Conservation (phyloP, 805 yeast species). For the Metschnikowia sp. region DNA sequence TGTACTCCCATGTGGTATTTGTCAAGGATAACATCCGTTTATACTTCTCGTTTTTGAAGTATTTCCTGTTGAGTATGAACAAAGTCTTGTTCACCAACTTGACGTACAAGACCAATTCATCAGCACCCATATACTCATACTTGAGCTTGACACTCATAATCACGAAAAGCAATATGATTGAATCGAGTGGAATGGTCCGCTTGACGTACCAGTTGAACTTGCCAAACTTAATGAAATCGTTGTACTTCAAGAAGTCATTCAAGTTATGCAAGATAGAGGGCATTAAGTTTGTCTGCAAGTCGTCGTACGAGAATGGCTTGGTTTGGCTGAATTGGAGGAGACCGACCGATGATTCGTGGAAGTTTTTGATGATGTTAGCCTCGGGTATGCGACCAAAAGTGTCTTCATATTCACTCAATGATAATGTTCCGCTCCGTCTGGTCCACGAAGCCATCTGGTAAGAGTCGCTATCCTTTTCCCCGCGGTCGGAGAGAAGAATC, state of each 20-base stretch:
- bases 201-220: slow-evolving; percentile 60
- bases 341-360: slow-evolving; percentile 36
- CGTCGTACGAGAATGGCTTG: slow-evolving; percentile 47
- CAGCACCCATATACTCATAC: slow-evolving; percentile 35
- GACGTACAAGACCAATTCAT: slow-evolving; percentile 36
- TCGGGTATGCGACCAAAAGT: slow-evolving; percentile 38
- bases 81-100: slow-evolving; percentile 41
- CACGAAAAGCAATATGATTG: slow-evolving; percentile 49
- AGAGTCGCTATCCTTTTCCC: neutral
- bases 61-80: slow-evolving; percentile 40
- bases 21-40: slow-evolving; percentile 44
- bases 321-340: slow-evolving; percentile 32
- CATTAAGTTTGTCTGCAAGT: slow-evolving; percentile 49
- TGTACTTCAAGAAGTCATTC: slow-evolving; percentile 51
- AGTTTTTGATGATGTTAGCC: slow-evolving; percentile 37
- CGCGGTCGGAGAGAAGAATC: slow-evolving; percentile 33
- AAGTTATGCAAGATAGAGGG: slow-evolving; percentile 57
- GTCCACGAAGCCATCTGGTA: slow-evolving; percentile 3
- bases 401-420: slow-evolving; percentile 37
- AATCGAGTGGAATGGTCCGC: slow-evolving; percentile 59
- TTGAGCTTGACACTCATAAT: slow-evolving; percentile 53
- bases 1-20: slow-evolving; percentile 41
- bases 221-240: slow-evolving; percentile 50
- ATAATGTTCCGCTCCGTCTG: slow-evolving; percentile 25
- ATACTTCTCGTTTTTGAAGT: slow-evolving; percentile 46